These are phyloP conservation scores for Aleurites moluccanus DNA, from an alignment of 441 rosid genomes.

Conservation along the genomic window DNA sequence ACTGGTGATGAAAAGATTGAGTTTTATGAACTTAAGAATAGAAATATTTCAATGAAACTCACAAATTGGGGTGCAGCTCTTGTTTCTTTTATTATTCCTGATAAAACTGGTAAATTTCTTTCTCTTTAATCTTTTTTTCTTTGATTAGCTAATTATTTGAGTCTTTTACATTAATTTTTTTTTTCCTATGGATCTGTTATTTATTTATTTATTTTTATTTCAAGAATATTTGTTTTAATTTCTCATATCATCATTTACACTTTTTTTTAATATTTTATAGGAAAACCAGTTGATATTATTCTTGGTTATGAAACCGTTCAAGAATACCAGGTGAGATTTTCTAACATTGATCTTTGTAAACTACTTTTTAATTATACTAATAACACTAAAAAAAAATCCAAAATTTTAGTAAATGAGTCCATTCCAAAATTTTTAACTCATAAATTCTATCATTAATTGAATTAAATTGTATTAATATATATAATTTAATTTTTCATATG, in stretches of 20 bases:
- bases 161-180: no score
- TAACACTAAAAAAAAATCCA: no score
- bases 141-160: no score
- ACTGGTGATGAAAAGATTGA: neutral
- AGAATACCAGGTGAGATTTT: conserved; percentile 18
- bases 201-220: neutral
- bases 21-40: conserved; percentile 26
- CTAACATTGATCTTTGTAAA: no score
- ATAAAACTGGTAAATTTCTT: conserved; percentile 15
- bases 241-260: neutral
- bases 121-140: neutral
- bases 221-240: no score
- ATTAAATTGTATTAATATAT: no score
- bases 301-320: conserved; percentile 20
- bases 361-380: no score
- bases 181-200: no score
- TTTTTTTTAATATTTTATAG: neutral
- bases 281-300: conserved; percentile 17
- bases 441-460: no score
- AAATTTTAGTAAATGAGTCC: no score
- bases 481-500: no score
- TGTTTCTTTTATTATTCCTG: conserved; percentile 24
- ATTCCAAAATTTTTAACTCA: no score
- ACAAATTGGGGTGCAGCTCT: conserved; percentile 28
- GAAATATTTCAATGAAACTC: conserved; percentile 23